Evolutionary conservation across 2,329 filamentous ascomycete genomes (phyloP), one percentile per base, ranked within the genome.

Genomic region (Colletotrichum magnum): DNA sequence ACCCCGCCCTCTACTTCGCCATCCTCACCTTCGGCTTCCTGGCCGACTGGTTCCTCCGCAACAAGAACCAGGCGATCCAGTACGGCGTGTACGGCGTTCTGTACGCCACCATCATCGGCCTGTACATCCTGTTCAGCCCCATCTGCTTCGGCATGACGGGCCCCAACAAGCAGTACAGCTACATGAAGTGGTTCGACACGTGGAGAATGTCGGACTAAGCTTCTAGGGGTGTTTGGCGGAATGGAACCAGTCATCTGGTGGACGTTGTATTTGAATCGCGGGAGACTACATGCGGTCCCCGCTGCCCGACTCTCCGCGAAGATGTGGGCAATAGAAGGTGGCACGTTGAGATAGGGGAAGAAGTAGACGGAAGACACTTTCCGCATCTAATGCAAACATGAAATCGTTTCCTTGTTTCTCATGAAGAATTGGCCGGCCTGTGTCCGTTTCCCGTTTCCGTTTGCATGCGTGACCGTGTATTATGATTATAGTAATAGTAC

Each of bases 71-170:
- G 77, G 83, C 80, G 50, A 76, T 94, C 36, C 90, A 93, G 80
- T 89, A 88, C 80, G 86, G 82, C 13, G 80, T 93, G n/a, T 98
- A 95, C 79, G 87, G 87, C 32, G 74, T 91, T 16, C 83, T 98
- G 28, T 98, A 98, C 80, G 83, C 85, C 18, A 79, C 87, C 26
- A 88, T 94, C 64, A 90, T 97, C 72, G 93, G 92, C 5, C 87
- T 98, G 50, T 99, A 98, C 83, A 87, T 95, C 77, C 87, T 93
- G 76, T 99, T 99, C 85, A 92, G 95, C 73, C 95, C 93, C 24
- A 95, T 99, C 77, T 96, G 94, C 81, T 99, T 97, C 86, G 96
- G 96, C 70, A 99, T 99, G 94, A 90, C 91, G 67, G 96, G 96
- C 15, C 84, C 88, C 70, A 94, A 94, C 83, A 88, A 89, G 80